Evolutionary conservation across 169 alveolate species (phyloP), one percentile per base, ranked within the genome.

Genomic region (Babesia bigemina): DNA sequence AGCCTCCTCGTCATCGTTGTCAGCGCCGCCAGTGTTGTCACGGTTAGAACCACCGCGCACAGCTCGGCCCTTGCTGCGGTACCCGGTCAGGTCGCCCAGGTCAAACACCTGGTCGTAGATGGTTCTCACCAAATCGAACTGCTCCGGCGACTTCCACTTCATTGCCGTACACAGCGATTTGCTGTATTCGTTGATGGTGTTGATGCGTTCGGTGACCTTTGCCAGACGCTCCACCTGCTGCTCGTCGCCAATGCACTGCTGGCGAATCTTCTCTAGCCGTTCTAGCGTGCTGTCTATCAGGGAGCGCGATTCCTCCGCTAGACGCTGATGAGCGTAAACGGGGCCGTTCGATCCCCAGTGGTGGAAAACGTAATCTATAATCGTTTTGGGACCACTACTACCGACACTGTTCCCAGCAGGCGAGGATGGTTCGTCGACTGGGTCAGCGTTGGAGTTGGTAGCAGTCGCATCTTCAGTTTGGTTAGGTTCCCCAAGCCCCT

Each of bases 191-290:
- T 9, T 4, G 8, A 79, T 58, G 48, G 33, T 28, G 62, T 59
- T 49, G 22, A 79, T 13, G 29, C 78, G 62, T 42, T 70, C 71
- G 26, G 58, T 45, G n/a, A 79, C 75, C 50, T 52, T 47, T 12
- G 75, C 59, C 16, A 79, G 60, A 9, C 78, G 53, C 49, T 79
- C 87, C 13, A n/a, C 74, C 74, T 70, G 72, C 58, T 58, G 81
- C 36, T 79, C 87, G 55, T 79, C 75, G 14, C 65, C 87, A 8
- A 67, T 67, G 50, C 83, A 67, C 49, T 67, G 82, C 42, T 22
- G 21, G 16, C 67, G 72, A 22, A 67, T 36, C 42, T 26, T 28
- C 47, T 49, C 77, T 14, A 79, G 47, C 42, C 75, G 70, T 28
- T 58, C 75, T 0, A 36, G 22, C 28, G 70, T 56, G 4, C 12